Percentiles rank a stretch among this genome's conserved stretches.
Evolutionary conservation across 495 filamentous ascomycete genomes (phyloP).

Genomic region (Neurospora sp.): DNA sequence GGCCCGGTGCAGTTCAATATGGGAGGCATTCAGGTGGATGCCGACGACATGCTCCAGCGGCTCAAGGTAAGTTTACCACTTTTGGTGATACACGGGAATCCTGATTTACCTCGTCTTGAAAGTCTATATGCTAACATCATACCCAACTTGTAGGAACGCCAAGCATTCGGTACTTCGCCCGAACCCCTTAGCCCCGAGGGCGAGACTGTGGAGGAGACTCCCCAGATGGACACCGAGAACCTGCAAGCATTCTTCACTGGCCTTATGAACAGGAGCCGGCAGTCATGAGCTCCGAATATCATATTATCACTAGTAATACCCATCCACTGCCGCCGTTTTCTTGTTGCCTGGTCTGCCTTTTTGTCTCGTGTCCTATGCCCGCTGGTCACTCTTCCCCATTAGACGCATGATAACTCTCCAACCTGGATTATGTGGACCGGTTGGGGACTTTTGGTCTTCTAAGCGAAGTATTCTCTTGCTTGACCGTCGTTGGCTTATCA

Average conservation of each 20-base stretch:
- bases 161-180: constrained; percentile 30
- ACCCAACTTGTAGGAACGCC: constrained; percentile 28
- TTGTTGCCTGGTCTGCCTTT: not conserved
- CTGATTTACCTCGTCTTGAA: not conserved
- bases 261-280: constrained; percentile 30
- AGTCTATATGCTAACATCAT: constrained; percentile 1
- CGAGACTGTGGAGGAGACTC: constrained; percentile 21
- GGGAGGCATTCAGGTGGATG: constrained; percentile 93
- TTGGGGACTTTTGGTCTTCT: not conserved
- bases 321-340: not conserved
- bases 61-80: constrained; percentile 52
- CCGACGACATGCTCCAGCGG: constrained; percentile 86
- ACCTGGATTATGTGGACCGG: not conserved
- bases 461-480: not conserved
- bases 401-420: not conserved
- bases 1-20: constrained; percentile 96
- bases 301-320: not conserved
- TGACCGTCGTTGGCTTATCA: not conserved
- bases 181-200: constrained; percentile 23
- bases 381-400: not conserved
- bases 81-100: not conserved
- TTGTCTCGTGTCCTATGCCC: not conserved
- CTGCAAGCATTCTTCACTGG: constrained; percentile 40
- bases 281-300: not conserved
- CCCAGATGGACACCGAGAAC: constrained; percentile 36